Evolutionary conservation across 495 filamentous ascomycete genomes (phyloP).

Genomic region (Neurospora sp.): DNA sequence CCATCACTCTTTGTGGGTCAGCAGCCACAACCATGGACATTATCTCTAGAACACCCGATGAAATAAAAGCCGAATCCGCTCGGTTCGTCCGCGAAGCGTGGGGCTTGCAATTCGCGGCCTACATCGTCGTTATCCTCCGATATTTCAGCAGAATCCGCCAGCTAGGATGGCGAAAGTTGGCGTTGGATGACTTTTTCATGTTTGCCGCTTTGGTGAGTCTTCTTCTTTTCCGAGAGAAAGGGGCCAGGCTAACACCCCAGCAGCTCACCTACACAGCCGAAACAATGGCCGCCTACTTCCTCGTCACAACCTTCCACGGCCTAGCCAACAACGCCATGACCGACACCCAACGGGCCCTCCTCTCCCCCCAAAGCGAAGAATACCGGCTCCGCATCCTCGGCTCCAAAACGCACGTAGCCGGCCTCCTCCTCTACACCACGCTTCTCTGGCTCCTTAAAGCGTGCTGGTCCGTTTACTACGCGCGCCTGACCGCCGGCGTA

Average conservation of each 20-base stretch:
- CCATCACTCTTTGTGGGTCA: background rate
- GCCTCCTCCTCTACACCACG: slow-evolving; percentile 49
- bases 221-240: background rate
- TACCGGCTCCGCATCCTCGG: slow-evolving; percentile 41
- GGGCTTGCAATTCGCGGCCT: slow-evolving; percentile 20
- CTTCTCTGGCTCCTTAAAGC: slow-evolving; percentile 50
- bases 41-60: background rate
- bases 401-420: slow-evolving; percentile 49
- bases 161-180: slow-evolving; percentile 16
- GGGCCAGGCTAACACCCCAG: background rate
- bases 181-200: slow-evolving; percentile 46
- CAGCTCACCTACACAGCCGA: slow-evolving; percentile 27
- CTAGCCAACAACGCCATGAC: slow-evolving; percentile 55
- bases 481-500: slow-evolving; percentile 43
- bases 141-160: slow-evolving; percentile 16
- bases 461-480: slow-evolving; percentile 50
- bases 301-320: slow-evolving; percentile 34
- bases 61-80: slow-evolving; percentile 2
- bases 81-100: slow-evolving; percentile 21
- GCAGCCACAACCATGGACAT: background rate
- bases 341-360: slow-evolving; percentile 32
- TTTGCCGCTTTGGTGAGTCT: slow-evolving; percentile 6
- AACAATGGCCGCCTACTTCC: slow-evolving; percentile 23
- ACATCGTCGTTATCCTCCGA: slow-evolving; percentile 17
- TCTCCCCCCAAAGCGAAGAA: slow-evolving; percentile 38